Base-by-base conservation (phyloP, 805 yeast species). In the Metschnikowia henanensis region DNA sequence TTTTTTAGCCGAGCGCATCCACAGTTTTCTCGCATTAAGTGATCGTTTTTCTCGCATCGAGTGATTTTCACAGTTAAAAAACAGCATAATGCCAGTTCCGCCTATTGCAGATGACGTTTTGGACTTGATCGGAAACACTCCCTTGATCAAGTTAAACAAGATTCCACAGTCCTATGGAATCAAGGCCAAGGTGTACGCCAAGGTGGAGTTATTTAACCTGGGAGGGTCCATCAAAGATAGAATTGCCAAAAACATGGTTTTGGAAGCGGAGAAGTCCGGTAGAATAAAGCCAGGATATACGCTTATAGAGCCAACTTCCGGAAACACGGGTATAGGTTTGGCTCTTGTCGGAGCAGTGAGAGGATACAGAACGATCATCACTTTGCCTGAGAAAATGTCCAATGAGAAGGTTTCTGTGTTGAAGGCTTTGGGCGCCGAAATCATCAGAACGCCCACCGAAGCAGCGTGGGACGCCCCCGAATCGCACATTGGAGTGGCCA, bases 391-490 rank as follows among this genome's bases (percentile, higher is more conserved):
- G 71, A 87, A 87, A 70, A 87, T 87, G 96, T 84, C 92, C 33
- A 87, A 87, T 64, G 96, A 87, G 61, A 87, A 87, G 62, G 95
- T 87, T 23, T 80, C 91, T 37, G 95, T 88, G 5, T 76, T 87
- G 63, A 87, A 87, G 66, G 95, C 95, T 5, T 74, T 87, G 47
- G 96, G 96, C 46, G 95, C 96, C 25, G 95, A 87, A 64, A 87
- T 87, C 61, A 83, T 87, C 53, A 80, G 96, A 73, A 87, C 96
- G 10, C 95, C 96, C 40, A 87, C 91, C 22, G 95, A 84, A 60
- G 95, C 95, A 34, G 95, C 95, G 2, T 87, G 90, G 88, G 95
- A 87, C 58, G 79, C 95, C 37, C 95, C 95, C 34, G 95, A 88
- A 64, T 83, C 91, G 25, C 95, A 87, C 59, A 87, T 87, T 60